phyloP scores from a whole-genome alignment of 352 stramenopile genomes.

The Phytophthora idaei region DNA sequence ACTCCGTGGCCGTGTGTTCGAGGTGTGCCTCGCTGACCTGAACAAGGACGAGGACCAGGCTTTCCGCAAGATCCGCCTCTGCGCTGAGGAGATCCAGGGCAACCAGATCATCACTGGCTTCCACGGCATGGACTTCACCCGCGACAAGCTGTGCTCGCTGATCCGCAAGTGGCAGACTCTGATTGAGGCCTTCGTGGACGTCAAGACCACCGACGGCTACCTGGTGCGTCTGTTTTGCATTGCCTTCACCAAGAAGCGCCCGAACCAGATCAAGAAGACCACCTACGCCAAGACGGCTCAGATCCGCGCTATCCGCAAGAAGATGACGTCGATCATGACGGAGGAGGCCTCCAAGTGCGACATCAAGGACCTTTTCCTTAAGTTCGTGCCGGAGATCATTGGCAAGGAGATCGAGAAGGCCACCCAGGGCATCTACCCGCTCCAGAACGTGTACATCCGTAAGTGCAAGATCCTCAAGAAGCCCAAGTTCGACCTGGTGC shows the following conservation, averaged over 20 bases:
- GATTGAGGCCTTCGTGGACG: constrained; percentile 99
- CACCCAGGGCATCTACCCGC: constrained; percentile 97
- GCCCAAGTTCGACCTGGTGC: constrained; percentile 99
- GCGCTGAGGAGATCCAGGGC: constrained; percentile 97
- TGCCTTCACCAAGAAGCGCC: constrained; percentile 99
- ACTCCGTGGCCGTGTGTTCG: constrained; percentile 99
- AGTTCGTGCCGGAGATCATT: constrained; percentile 98
- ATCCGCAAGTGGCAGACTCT: constrained; percentile 99
- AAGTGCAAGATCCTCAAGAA: constrained; percentile 99
- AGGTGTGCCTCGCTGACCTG: constrained; percentile 98
- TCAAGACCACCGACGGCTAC: constrained; percentile 99
- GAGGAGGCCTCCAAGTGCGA: constrained; percentile 98
- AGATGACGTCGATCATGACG: constrained; percentile 99
- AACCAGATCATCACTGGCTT: constrained; percentile 88
- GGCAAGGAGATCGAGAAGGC: constrained; percentile 98
- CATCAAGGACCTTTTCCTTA: constrained; percentile 99
- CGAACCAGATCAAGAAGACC: constrained; percentile 99
- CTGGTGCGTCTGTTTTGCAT: constrained; percentile 99
- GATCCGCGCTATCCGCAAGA: constrained; percentile 97
- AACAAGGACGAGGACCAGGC: constrained; percentile 98
- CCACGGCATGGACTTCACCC: constrained; percentile 94
- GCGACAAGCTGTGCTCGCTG: constrained; percentile 99
- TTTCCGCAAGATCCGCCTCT: constrained; percentile 99
- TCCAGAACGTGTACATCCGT: constrained; percentile 99
- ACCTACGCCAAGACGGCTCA: constrained; percentile 99